phyloP scores from a whole-genome alignment of 768 basidiomycete genomes.

The Ephemerocybe angulata region DNA sequence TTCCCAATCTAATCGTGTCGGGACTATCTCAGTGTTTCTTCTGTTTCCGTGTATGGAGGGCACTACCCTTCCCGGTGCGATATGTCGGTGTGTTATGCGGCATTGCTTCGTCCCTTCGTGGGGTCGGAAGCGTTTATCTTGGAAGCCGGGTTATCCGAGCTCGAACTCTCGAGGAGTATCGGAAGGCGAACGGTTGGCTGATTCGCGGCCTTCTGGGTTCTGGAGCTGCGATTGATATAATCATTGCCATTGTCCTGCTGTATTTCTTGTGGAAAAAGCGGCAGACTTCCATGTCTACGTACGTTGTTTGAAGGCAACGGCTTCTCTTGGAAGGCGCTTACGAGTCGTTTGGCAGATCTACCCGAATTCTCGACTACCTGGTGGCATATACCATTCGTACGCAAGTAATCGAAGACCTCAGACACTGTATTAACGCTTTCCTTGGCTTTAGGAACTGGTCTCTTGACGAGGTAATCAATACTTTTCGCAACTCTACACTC shows the following conservation, averaged over 20 bases:
- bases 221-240: conserved; percentile 27
- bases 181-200: conserved; percentile 27
- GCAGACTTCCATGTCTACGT: conserved; percentile 17
- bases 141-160: conserved; percentile 21
- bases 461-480: not conserved
- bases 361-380: conserved; percentile 24
- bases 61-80: conserved; percentile 25
- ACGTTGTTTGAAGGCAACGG: not conserved
- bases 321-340: not conserved
- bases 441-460: too few species aligned
- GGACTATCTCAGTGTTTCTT: conserved; percentile 27
- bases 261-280: conserved; percentile 25
- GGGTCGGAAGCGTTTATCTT: conserved; percentile 26
- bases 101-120: conserved; percentile 21
- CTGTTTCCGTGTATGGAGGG: conserved; percentile 24
- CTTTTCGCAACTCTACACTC: not conserved
- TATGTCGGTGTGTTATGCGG: conserved; percentile 26
- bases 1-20: not conserved
- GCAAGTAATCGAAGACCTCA: too few species aligned
- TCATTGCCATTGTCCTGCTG: conserved; percentile 28
- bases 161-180: conserved; percentile 17
- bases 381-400: conserved; percentile 28
- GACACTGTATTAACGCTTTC: too few species aligned
- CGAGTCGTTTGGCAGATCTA: conserved; percentile 13
- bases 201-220: conserved; percentile 26